Evolutionary conservation across 2,329 filamentous ascomycete species (phyloP), one percentile per base, ranked within the genome.

Genomic region (Leptographium radiaticola): DNA sequence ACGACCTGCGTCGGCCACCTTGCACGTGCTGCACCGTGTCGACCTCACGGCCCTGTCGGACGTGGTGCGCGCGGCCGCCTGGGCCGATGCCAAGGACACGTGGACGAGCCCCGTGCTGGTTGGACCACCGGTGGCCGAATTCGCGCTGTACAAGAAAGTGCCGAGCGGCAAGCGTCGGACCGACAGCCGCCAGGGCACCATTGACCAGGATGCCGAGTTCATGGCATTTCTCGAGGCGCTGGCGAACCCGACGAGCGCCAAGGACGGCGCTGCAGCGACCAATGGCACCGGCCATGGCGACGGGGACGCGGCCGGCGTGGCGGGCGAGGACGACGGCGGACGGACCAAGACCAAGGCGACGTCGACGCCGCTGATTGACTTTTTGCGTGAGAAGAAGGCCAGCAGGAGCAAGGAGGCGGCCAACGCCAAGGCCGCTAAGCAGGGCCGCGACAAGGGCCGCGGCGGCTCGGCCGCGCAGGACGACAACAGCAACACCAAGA

Each of bases 181-280:
- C 53, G 93, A 98, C 71, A 81, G 83, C 52, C 83, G 90, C 15
- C 88, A 95, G 66, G 93, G 91, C 52, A 95, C 89, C 4, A 97
- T 98, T 60, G 93, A 98, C 62, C 89, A 95, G 65, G 93, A 98
- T 63, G 83, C 88, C 0, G 93, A 97, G 62, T 98, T 96, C 62
- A 94, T 96, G 73, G 82, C 84, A 31, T 98, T 97, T 66, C 76
- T 98, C 9, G 87, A 94, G 66, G 86, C 80, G 53, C 76, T 97
- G 48, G 94, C 90, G 1, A 89, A 94, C 60, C 79, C 79, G 2
- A 67, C 68, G 71, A 1, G 62, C n/a, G 61, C 66, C 12, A 71
- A 76, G 16, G 66, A 67, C 7, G 71, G 75, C 13, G 58, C 79
- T 13, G 63, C 71, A 11, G 54, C 54, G 1, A 48, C 49, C 5